These are phyloP conservation scores for Acanthamoeba polyphaga DNA, from an alignment of 208 protist species.

Conservation along the genomic window DNA sequence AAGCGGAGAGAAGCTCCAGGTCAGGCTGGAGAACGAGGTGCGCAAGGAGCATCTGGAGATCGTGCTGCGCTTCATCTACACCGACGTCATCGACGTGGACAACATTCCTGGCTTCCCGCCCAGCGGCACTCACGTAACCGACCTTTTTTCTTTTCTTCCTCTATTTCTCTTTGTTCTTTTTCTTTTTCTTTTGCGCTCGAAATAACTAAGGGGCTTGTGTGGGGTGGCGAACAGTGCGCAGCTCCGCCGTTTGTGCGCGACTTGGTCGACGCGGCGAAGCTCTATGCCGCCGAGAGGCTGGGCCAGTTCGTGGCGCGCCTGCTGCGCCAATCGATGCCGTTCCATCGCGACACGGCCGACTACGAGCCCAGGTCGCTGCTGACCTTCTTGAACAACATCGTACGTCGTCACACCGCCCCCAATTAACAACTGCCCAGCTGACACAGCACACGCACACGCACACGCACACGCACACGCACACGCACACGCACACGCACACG, in stretches of 20 bases:
- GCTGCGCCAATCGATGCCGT: not conserved
- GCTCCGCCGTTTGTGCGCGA: not conserved
- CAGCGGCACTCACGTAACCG: not conserved
- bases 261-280: not conserved
- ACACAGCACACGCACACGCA: not conserved
- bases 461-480: not conserved
- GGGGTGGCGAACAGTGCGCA: too few relatives aligned
- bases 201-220: too few relatives aligned
- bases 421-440: too few relatives aligned
- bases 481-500: too few relatives aligned
- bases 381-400: conserved; percentile 32
- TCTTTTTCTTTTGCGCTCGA: too few relatives aligned
- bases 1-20: not conserved
- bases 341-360: not conserved
- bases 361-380: not conserved
- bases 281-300: not conserved
- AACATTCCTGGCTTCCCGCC: not conserved
- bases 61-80: conserved; percentile 40
- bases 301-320: conserved; percentile 18
- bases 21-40: not conserved
- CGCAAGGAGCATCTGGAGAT: conserved; percentile 31
- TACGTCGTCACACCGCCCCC: too few relatives aligned
- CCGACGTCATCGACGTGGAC: conserved; percentile 11
- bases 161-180: too few relatives aligned
- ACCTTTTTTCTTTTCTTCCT: too few relatives aligned